phyloP scores from a whole-genome alignment of 2,329 filamentous ascomycete species.

The Pseudogymnoascus sp. region DNA sequence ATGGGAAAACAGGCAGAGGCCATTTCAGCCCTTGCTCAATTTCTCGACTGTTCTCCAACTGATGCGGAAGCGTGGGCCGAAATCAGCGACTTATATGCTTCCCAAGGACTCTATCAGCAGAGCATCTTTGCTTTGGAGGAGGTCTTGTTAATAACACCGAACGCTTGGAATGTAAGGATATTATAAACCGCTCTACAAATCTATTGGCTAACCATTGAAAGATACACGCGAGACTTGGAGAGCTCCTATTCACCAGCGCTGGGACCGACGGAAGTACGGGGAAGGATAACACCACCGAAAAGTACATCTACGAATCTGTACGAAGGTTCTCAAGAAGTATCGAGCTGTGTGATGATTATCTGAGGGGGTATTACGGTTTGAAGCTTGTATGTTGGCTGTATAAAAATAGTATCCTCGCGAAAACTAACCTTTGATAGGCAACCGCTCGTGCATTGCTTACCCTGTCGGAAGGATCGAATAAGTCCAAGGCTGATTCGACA shows the following conservation, averaged over 20 bases:
- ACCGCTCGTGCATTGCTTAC: constrained; percentile 18
- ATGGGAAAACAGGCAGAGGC: constrained; percentile 67
- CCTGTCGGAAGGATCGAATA: constrained; percentile 13
- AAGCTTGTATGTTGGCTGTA: constrained; percentile 55
- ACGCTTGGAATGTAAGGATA: constrained; percentile 82
- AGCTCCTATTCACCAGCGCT: constrained; percentile 69
- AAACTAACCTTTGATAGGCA: constrained; percentile 30
- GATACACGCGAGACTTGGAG: constrained; percentile 82
- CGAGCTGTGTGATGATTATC: constrained; percentile 87
- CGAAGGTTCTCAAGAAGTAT: constrained; percentile 85
- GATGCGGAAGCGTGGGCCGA: constrained; percentile 94
- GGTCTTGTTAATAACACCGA: constrained; percentile 76
- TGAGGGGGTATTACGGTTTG: constrained; percentile 87
- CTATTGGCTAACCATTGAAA: constrained; percentile 37
- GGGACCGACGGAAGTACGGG: constrained; percentile 37
- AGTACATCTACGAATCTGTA: constrained; percentile 63
- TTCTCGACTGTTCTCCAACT: constrained; percentile 79
- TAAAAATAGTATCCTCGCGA: background rate
- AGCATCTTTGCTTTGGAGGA: constrained; percentile 87
- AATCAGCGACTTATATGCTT: constrained; percentile 77
- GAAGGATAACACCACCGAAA: constrained; percentile 35
- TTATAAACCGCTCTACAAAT: constrained; percentile 11
- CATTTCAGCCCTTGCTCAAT: constrained; percentile 62
- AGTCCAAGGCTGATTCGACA: constrained; percentile 29
- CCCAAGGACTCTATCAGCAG: constrained; percentile 72